Conservation (phyloP, 768 basidiomycete species). For the Rhizopogon vinicolor region DNA sequence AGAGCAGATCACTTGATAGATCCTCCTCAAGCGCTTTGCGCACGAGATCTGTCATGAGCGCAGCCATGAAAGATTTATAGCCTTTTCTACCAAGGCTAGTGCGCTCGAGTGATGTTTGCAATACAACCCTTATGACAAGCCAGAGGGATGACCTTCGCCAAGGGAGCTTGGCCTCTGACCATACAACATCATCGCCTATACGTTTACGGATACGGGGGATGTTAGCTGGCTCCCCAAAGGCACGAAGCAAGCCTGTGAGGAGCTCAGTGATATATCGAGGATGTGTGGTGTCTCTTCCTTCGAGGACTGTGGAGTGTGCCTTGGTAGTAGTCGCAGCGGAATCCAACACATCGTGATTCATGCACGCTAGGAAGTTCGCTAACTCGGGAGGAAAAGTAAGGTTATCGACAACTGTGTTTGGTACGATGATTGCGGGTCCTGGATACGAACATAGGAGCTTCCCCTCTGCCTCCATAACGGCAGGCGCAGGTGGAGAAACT, state of each 20-base stretch:
- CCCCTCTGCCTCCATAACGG: constrained; percentile 32
- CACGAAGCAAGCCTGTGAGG: constrained; percentile 39
- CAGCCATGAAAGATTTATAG: constrained; percentile 49
- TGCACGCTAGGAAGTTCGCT: constrained; percentile 31
- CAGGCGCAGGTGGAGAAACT: constrained; percentile 28
- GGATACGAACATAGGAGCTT: constrained; percentile 23
- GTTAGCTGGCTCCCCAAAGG: constrained; percentile 17
- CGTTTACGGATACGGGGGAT: constrained; percentile 26
- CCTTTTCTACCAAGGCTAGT: constrained; percentile 3
- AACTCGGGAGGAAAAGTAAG: constrained; percentile 30
- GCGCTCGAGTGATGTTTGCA: constrained; percentile 27
- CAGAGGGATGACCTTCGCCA: constrained; percentile 34
- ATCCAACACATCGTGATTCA: constrained; percentile 26
- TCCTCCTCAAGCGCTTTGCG: constrained; percentile 8
- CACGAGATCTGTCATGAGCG: constrained; percentile 28
- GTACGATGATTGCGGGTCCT: constrained; percentile 30
- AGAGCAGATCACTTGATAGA: no score
- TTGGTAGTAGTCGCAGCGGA: constrained; percentile 30
- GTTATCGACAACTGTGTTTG: constrained; percentile 22
- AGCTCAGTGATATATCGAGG: constrained; percentile 44
- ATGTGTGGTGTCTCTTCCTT: constrained; percentile 20
- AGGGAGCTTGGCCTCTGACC: constrained; percentile 15
- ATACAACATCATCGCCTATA: constrained; percentile 26
- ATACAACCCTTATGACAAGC: constrained; percentile 28
- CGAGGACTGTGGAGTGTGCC: constrained; percentile 23